These are phyloP conservation scores for Alternaria consortialis DNA, from an alignment of 2,329 filamentous ascomycete genomes.

Conservation along the genomic window DNA sequence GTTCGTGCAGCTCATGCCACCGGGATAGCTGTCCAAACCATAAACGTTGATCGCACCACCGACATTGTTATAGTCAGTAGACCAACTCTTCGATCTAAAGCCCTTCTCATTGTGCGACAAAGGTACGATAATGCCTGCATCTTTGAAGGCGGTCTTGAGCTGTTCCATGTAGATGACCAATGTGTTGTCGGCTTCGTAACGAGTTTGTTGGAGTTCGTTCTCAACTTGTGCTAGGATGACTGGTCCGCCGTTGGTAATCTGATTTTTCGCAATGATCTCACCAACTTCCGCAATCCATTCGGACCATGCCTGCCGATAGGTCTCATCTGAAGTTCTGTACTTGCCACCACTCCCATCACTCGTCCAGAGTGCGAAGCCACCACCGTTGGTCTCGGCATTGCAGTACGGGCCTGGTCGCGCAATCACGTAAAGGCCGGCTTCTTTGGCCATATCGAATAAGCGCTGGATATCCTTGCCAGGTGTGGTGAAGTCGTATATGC, in stretches of 20 bases:
- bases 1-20: slow-evolving; percentile 61
- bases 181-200: slow-evolving; percentile 55
- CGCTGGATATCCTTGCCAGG: slow-evolving; percentile 61
- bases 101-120: slow-evolving; percentile 63
- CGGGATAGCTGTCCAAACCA: slow-evolving; percentile 59
- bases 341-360: slow-evolving; percentile 58
- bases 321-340: slow-evolving; percentile 55
- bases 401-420: slow-evolving; percentile 62
- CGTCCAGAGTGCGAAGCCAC: slow-evolving; percentile 58
- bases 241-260: slow-evolving; percentile 61
- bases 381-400: slow-evolving; percentile 62
- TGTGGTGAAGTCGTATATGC: slow-evolving; percentile 60
- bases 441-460: slow-evolving; percentile 61
- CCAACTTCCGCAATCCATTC: slow-evolving; percentile 60
- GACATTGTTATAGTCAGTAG: slow-evolving; percentile 64
- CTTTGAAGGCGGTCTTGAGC: slow-evolving; percentile 57
- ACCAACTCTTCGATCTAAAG: slow-evolving; percentile 61
- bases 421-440: slow-evolving; percentile 63
- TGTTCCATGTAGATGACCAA: slow-evolving; percentile 64
- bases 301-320: slow-evolving; percentile 58
- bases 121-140: slow-evolving; percentile 61
- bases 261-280: slow-evolving; percentile 59
- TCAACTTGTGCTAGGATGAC: slow-evolving; percentile 64
- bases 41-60: slow-evolving; percentile 64
- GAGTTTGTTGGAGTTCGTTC: slow-evolving; percentile 61